Evolutionary conservation across 257 asterid genomes (phyloP).

Genomic region (Sherardia arvensis): DNA sequence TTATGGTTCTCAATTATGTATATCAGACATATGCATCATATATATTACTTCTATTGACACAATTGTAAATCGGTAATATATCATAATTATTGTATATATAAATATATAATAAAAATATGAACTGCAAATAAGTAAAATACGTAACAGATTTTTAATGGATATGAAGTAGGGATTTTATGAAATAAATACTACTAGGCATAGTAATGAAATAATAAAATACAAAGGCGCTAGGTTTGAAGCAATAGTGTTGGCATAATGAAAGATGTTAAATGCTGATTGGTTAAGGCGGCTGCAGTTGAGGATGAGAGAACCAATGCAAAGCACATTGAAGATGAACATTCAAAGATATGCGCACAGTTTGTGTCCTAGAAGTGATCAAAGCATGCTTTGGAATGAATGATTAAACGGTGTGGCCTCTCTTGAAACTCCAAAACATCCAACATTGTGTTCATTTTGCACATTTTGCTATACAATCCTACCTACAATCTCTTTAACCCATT

Average conservation of each 20-base stretch:
- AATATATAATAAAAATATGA: no score
- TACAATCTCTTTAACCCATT: neutral
- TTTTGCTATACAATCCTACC: neutral
- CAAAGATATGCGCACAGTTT: constrained; percentile 16
- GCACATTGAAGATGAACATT: constrained; percentile 1
- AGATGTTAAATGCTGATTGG: constrained; percentile 8
- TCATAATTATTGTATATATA: no score
- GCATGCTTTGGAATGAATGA: constrained; percentile 23
- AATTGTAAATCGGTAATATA: no score
- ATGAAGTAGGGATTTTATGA: no score
- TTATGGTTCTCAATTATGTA: no score
- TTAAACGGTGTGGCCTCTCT: constrained; percentile 23
- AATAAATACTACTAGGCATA: no score
- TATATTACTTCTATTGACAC: no score
- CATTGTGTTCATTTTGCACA: constrained; percentile 39
- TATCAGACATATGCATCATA: no score
- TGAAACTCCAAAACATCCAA: constrained; percentile 30
- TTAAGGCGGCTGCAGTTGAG: constrained; percentile 11
- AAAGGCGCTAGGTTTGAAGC: neutral
- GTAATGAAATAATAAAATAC: no score
- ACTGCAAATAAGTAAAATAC: no score
- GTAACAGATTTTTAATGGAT: no score
- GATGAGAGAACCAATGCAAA: constrained; percentile 3
- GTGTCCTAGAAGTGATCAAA: constrained; percentile 15
- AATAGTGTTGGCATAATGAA: neutral